These are phyloP conservation scores for Mallotus japonicus DNA, from an alignment of 441 rosid genomes.

Conservation along the genomic window DNA sequence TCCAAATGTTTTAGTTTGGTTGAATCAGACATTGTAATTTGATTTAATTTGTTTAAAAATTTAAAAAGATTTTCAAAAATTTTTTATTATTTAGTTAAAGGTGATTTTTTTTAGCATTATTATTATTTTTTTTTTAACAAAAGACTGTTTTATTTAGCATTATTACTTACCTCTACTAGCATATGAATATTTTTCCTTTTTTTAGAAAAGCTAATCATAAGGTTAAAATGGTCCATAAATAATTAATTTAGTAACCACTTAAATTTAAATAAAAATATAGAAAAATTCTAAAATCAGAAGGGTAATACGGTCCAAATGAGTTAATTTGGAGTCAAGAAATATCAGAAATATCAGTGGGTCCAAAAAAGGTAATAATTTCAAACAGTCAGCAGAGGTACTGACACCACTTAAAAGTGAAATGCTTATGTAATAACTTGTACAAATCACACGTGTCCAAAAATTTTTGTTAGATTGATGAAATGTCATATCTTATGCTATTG, in stretches of 20 bases:
- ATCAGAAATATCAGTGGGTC: constrained; percentile 11
- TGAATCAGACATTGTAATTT: too few species aligned
- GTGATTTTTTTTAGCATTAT: too few species aligned
- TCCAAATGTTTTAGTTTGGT: too few species aligned
- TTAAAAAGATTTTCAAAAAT: too few species aligned
- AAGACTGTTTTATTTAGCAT: too few species aligned
- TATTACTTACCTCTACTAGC: too few species aligned
- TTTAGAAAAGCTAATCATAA: background rate
- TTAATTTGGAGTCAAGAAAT: constrained; percentile 12
- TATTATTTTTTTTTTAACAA: too few species aligned
- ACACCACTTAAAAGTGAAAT: constrained; percentile 17
- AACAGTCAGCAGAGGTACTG: background rate
- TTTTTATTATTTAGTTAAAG: too few species aligned
- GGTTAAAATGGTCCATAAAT: background rate
- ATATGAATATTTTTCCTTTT: too few species aligned
- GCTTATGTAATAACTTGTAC: constrained; percentile 4
- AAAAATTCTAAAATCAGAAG: background rate
- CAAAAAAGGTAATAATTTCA: constrained; percentile 5
- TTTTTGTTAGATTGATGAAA: background rate
- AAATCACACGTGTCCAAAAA: constrained; percentile 5
- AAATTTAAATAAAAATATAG: background rate
- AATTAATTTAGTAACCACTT: background rate
- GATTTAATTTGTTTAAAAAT: too few species aligned
- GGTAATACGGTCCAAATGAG: background rate
- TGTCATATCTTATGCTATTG: too few species aligned